Conservation (phyloP, 257 asterid species). For the Ehretia macrophylla region DNA sequence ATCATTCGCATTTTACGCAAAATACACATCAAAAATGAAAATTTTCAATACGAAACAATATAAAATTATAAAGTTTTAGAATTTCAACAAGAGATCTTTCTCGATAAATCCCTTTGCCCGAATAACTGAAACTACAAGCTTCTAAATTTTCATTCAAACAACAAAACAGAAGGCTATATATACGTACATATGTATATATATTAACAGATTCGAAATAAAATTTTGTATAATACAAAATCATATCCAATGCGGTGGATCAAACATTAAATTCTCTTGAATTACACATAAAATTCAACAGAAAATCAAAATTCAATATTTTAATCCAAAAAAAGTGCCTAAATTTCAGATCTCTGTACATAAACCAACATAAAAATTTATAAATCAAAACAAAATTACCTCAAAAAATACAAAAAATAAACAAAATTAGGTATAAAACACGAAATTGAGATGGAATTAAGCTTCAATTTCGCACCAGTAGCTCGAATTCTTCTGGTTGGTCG, state of each 20-base stretch:
- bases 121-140: no score
- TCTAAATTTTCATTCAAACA: no score
- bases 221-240: no score
- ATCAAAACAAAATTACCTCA: not conserved
- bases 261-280: constrained; percentile 19
- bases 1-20: no score
- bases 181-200: no score
- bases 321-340: constrained; percentile 8
- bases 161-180: no score
- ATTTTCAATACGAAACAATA: no score
- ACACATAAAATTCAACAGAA: constrained; percentile 12
- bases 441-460: constrained; percentile 26
- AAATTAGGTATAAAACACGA: constrained; percentile 10
- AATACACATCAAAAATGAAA: no score
- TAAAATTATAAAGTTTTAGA: no score
- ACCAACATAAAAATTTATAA: not conserved
- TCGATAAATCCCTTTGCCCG: no score
- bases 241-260: constrained; percentile 3
- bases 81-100: no score
- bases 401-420: not conserved
- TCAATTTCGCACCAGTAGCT: constrained; percentile 43
- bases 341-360: constrained; percentile 27
- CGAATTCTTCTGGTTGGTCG: constrained; percentile 21
- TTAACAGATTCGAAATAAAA: no score
- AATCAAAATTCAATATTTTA: constrained; percentile 11